Conservation (phyloP, 305 asterid genomes). For the Salvia sclarea region DNA sequence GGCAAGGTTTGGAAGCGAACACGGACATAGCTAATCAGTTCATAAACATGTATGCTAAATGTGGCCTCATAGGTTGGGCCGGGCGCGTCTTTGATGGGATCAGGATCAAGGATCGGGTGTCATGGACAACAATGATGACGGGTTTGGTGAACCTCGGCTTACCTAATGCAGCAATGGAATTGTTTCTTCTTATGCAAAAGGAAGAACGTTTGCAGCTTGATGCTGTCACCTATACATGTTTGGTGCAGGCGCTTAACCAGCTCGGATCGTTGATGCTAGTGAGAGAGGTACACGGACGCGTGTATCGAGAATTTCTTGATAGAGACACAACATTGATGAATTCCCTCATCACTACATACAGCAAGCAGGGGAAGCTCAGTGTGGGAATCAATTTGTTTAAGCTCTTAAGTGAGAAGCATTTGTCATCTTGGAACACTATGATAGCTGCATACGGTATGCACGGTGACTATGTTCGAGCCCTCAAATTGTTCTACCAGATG, state of each 20-base stretch:
- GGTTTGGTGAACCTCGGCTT: conserved; percentile 39
- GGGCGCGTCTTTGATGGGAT: conserved; percentile 39
- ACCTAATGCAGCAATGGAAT: conserved; percentile 41
- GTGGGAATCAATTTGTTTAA: conserved; percentile 45
- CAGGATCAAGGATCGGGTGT: conserved; percentile 40
- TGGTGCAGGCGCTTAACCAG: conserved; percentile 49
- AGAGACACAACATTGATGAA: conserved; percentile 41
- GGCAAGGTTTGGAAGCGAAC: conserved; percentile 44
- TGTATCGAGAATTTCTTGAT: conserved; percentile 35
- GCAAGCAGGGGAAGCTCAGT: conserved; percentile 50
- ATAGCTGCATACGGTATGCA: conserved; percentile 62
- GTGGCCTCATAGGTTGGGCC: conserved; percentile 37
- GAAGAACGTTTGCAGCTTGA: conserved; percentile 41
- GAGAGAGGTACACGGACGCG: conserved; percentile 50
- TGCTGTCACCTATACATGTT: conserved; percentile 46
- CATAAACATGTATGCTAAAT: conserved; percentile 42
- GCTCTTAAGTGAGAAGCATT: conserved; percentile 33
- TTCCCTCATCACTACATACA: conserved; percentile 49
- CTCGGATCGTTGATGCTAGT: conserved; percentile 41
- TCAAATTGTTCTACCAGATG: conserved; percentile 46
- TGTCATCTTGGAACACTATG: conserved; percentile 62
- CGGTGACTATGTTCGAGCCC: conserved; percentile 45
- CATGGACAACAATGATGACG: conserved; percentile 59
- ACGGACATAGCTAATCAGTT: conserved; percentile 49
- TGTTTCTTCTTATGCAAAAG: conserved; percentile 48